Percentiles rank a stretch among this genome's conserved stretches.
Conservation (phyloP, 345 rosid species). For the Combretum micranthum region DNA sequence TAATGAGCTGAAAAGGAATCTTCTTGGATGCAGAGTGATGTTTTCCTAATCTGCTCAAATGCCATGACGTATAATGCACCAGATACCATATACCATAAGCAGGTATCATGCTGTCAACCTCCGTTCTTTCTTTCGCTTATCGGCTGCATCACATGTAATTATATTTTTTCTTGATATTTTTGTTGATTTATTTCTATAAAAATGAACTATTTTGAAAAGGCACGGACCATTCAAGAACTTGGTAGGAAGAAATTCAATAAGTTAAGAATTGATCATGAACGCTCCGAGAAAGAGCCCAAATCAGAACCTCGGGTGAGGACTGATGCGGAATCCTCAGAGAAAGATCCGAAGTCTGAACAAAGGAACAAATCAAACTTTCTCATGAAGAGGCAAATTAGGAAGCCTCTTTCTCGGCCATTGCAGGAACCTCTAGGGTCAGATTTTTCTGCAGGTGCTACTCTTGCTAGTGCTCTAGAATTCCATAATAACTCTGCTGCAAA, state of each 20-base stretch:
- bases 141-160: background rate
- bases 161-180: background rate
- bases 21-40: slow-evolving; percentile 58
- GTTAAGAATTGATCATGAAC: slow-evolving; percentile 44
- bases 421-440: slow-evolving; percentile 54
- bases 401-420: slow-evolving; percentile 32
- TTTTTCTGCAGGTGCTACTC: slow-evolving; percentile 57
- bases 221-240: slow-evolving; percentile 66
- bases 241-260: slow-evolving; percentile 62
- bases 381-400: slow-evolving; percentile 53
- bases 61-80: slow-evolving; percentile 79
- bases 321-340: slow-evolving; percentile 40
- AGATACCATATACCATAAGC: slow-evolving; percentile 71
- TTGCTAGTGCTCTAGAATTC: slow-evolving; percentile 43
- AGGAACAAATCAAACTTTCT: slow-evolving; percentile 29
- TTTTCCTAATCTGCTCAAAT: slow-evolving; percentile 71
- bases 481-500: slow-evolving; percentile 32
- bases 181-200: slow-evolving; percentile 2
- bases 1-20: slow-evolving; percentile 4
- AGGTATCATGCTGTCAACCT: slow-evolving; percentile 24
- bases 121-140: slow-evolving; percentile 7
- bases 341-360: slow-evolving; percentile 44
- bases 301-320: slow-evolving; percentile 42
- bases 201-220: slow-evolving; percentile 28
- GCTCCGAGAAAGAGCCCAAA: slow-evolving; percentile 46